Percentiles rank a stretch among this genome's conserved stretches.
Evolutionary conservation across 2,329 filamentous ascomycete genomes (phyloP).

Genomic region (Harringtonia lauricola): DNA sequence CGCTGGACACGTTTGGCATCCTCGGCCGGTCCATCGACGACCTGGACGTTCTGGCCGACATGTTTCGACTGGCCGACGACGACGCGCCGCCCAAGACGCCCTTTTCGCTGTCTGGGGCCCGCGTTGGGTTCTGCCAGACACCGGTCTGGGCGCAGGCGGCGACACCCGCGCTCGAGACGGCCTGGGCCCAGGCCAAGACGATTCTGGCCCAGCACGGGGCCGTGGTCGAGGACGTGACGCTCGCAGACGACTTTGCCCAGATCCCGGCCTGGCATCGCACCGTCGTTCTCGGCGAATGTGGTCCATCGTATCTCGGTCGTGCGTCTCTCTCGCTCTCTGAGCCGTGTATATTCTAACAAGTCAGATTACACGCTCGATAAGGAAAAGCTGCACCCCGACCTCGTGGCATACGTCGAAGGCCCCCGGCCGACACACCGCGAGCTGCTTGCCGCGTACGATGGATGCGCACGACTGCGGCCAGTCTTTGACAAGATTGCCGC

Average conservation of each 20-base stretch:
- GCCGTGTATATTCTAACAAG: no score
- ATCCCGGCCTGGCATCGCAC: conserved; percentile 40
- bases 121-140: conserved; percentile 43
- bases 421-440: conserved; percentile 29
- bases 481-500: conserved; percentile 39
- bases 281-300: conserved; percentile 40
- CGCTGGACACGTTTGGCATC: conserved; percentile 51
- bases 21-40: conserved; percentile 48
- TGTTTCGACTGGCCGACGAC: conserved; percentile 44
- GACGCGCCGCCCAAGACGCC: conserved; percentile 16
- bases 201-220: conserved; percentile 37
- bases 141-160: conserved; percentile 37
- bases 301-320: conserved; percentile 37
- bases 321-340: no score
- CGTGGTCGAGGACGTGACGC: conserved; percentile 40
- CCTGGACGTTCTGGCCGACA: conserved; percentile 40
- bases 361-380: no score
- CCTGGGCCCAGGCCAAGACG: conserved; percentile 27
- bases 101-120: conserved; percentile 30
- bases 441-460: conserved; percentile 43
- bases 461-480: conserved; percentile 39
- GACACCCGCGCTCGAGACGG: conserved; percentile 30
- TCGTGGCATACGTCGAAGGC: conserved; percentile 40
- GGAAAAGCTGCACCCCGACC: conserved; percentile 29
- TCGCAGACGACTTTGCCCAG: conserved; percentile 36